Percentiles rank a stretch among this genome's conserved stretches.
phyloP scores from a whole-genome alignment of 140 eudicot genomes.

The Bidens hawaiensis region DNA sequence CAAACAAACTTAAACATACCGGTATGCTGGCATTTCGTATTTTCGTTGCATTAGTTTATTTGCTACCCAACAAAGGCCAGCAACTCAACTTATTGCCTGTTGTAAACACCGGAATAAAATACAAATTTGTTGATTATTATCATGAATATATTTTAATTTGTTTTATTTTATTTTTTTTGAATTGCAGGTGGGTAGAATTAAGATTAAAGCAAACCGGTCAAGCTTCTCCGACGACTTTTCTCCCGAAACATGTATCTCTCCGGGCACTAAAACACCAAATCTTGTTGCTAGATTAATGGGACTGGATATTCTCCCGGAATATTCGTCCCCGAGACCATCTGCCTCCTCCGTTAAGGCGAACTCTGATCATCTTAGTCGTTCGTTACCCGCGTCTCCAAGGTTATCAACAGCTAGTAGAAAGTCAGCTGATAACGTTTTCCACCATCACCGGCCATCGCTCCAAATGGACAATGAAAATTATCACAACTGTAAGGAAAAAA shows the following conservation, averaged over 20 bases:
- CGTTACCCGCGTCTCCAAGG: constrained; percentile 71
- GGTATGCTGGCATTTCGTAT: constrained; percentile 46
- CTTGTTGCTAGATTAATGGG: constrained; percentile 94
- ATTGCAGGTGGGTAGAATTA: constrained; percentile 45
- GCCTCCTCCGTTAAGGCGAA: constrained; percentile 34
- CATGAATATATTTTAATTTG: too few species aligned
- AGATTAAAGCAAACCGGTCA: constrained; percentile 55
- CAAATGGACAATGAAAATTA: constrained; percentile 64
- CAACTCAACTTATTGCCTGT: too few species aligned
- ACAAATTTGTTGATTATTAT: too few species aligned
- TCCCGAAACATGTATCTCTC: constrained; percentile 55
- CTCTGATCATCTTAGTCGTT: constrained; percentile 28
- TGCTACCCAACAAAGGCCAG: too few species aligned
- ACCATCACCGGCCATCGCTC: constrained; percentile 63
- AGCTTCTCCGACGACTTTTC: constrained; percentile 39
- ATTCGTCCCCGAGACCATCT: constrained; percentile 46
- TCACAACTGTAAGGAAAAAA: constrained; percentile 5
- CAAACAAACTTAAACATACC: constrained; percentile 37
- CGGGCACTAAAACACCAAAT: constrained; percentile 69
- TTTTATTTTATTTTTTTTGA: too few species aligned
- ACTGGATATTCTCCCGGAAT: constrained; percentile 78
- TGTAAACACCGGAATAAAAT: too few species aligned
- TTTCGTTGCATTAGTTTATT: too few species aligned
- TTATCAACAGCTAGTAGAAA: constrained; percentile 41
- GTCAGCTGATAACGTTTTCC: constrained; percentile 44